Base-by-base conservation (phyloP, 2,329 filamentous ascomycete species). In the Beauveria sp. region DNA sequence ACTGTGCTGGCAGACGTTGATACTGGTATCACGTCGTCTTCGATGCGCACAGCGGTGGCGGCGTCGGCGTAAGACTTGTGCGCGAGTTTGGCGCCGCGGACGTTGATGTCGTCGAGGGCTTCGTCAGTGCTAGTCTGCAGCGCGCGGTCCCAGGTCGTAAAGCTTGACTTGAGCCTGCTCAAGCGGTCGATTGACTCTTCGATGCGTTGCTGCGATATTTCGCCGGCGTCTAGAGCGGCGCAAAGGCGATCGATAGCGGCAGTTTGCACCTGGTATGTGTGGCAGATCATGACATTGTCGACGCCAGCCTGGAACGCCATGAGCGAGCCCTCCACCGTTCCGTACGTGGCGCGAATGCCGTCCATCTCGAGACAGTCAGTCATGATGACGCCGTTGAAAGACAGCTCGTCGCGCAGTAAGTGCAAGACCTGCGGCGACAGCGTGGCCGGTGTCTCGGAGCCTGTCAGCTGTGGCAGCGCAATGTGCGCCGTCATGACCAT, bases 401-500 rank as follows among this genome's bases (percentile, higher is more conserved):
- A 24, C n/a, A 67, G 55, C 24, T 69, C 67, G 16, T 66, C 47
- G 46, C 67, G 63, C 16, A 69, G 55, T 16, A 69, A 68, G 7
- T 53, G 37, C 9, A 69, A 62, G 1, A 63, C 64, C 20, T 69
- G 63, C n/a, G 67, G 54, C 5, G 67, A 68, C 20, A 69, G 46
- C 1, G 67, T 69, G 12, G 67, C 63, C 2, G 67, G 67, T 10
- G 64, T 50, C 3, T 64, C 50, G 18, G 64, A 63, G n/a, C 64
- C 64, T 2, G 61, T 60, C 9, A 68, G 37, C 61, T 65, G 61
- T 18, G 67, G 67, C 12, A 69, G 52, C 2, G 67, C 66, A 24
- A 68, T 69, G 61, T 69, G 67, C 41, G 67, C 67, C 14, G 67
- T 69, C 67, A 69, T 69, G 59, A 69, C 59, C 67, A 68, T 68